These are phyloP conservation scores for Trichoderma sp. DNA, from an alignment of 2,329 filamentous ascomycete genomes.

Conservation along the genomic window DNA sequence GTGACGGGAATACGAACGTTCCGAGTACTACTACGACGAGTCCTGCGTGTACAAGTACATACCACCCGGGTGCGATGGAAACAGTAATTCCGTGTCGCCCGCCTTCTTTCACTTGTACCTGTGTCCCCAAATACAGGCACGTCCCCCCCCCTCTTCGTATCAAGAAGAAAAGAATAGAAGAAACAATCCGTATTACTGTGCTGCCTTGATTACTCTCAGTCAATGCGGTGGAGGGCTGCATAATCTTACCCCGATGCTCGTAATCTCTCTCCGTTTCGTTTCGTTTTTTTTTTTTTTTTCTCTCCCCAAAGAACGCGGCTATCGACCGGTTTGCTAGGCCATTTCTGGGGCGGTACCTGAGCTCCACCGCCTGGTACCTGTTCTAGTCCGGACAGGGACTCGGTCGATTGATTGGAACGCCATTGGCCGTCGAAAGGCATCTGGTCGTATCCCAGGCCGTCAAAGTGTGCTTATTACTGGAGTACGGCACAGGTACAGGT, in stretches of 20 bases:
- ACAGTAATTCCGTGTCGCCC: too few species aligned
- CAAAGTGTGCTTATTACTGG: neutral
- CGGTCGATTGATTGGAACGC: neutral
- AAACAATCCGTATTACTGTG: neutral
- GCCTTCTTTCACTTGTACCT: too few species aligned
- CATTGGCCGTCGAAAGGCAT: neutral
- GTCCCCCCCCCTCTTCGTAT: neutral
- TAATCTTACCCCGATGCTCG: slow-evolving; percentile 14
- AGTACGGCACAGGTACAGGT: too few species aligned
- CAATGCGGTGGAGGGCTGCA: slow-evolving; percentile 9
- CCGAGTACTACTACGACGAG: too few species aligned
- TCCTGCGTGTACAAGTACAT: neutral
- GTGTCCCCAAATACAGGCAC: neutral
- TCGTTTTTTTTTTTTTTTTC: neutral
- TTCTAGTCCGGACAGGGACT: neutral
- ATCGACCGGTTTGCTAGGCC: neutral
- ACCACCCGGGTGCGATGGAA: neutral
- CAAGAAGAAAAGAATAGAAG: neutral
- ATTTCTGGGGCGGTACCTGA: slow-evolving; percentile 4
- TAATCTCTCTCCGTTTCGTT: neutral
- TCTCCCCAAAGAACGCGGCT: neutral
- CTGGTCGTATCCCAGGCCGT: neutral
- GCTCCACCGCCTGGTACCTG: neutral
- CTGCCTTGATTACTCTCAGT: neutral
- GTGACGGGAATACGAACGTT: neutral